These are phyloP conservation scores for Scleroderma bovista DNA, from an alignment of 768 basidiomycete genomes.

Conservation along the genomic window DNA sequence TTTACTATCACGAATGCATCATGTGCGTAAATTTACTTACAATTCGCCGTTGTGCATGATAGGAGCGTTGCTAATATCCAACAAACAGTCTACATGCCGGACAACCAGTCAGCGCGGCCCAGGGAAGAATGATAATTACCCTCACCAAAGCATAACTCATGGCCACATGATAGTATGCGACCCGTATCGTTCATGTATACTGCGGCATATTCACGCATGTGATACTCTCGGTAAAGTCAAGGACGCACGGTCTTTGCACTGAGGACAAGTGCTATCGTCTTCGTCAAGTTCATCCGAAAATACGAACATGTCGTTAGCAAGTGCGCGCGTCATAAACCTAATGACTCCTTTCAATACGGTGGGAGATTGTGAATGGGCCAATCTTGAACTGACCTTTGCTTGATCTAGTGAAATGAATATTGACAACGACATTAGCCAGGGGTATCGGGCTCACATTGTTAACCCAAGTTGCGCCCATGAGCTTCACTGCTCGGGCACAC, in stretches of 20 bases:
- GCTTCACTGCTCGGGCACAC: conserved; percentile 43
- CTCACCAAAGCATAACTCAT: conserved; percentile 59
- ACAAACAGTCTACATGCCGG: conserved; percentile 43
- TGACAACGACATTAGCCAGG: not conserved
- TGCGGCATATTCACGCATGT: conserved; percentile 13
- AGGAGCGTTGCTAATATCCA: conserved; percentile 45
- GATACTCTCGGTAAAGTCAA: not conserved
- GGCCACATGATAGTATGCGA: conserved; percentile 58
- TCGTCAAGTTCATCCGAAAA: conserved; percentile 45
- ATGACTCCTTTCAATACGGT: not conserved
- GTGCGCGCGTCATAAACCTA: conserved; percentile 42
- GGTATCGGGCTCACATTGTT: not conserved
- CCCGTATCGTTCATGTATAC: conserved; percentile 48
- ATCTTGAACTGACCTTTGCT: conserved; percentile 20
- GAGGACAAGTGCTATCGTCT: conserved; percentile 47
- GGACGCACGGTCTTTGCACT: conserved; percentile 58
- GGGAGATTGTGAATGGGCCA: not conserved
- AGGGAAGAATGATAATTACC: not conserved
- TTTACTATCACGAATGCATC: not conserved
- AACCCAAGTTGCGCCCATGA: conserved; percentile 42
- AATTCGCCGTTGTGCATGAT: conserved; percentile 57
- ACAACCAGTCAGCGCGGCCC: not conserved
- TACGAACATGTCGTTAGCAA: conserved; percentile 37
- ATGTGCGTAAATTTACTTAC: conserved; percentile 29
- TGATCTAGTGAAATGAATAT: conserved; percentile 22